phyloP scores from a whole-genome alignment of 345 rosid species.

The Salix purpurea region DNA sequence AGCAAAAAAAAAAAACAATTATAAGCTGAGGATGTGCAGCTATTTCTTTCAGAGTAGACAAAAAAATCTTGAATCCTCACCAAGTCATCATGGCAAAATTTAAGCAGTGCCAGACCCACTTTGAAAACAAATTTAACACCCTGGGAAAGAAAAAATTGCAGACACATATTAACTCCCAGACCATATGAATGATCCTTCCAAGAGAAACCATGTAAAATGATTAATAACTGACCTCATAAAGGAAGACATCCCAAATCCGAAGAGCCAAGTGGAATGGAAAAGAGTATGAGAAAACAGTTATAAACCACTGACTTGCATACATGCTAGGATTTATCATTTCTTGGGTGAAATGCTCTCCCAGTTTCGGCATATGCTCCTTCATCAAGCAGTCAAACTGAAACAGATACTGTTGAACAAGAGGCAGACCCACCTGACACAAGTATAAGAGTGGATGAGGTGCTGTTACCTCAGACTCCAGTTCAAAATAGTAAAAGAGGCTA shows the following conservation, averaged over 20 bases:
- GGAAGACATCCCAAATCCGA: slow-evolving; percentile 97
- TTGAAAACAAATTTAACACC: slow-evolving; percentile 93
- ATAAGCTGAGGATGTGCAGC: not conserved
- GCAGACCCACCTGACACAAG: slow-evolving; percentile 68
- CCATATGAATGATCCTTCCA: not conserved
- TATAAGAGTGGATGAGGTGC: not conserved
- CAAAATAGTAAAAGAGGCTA: not conserved
- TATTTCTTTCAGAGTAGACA: not conserved
- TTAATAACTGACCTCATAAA: slow-evolving; percentile 60
- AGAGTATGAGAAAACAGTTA: slow-evolving; percentile 89
- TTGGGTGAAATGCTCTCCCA: slow-evolving; percentile 78
- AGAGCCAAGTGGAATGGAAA: slow-evolving; percentile 91
- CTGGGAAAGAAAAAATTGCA: slow-evolving; percentile 28
- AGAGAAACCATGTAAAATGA: not conserved
- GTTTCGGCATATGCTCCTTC: slow-evolving; percentile 77
- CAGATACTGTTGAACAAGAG: slow-evolving; percentile 87
- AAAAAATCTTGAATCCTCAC: slow-evolving; percentile 29
- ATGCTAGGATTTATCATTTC: slow-evolving; percentile 98
- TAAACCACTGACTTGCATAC: slow-evolving; percentile 99
- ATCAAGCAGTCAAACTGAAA: slow-evolving; percentile 73
- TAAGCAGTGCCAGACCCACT: slow-evolving; percentile 80
- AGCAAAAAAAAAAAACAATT: not conserved
- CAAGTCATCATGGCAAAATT: slow-evolving; percentile 86
- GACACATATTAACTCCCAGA: not conserved
- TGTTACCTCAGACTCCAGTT: not conserved